These are phyloP conservation scores for Dictyostelium brefeldianum DNA, from an alignment of 78 protist genomes.

Conservation along the genomic window DNA sequence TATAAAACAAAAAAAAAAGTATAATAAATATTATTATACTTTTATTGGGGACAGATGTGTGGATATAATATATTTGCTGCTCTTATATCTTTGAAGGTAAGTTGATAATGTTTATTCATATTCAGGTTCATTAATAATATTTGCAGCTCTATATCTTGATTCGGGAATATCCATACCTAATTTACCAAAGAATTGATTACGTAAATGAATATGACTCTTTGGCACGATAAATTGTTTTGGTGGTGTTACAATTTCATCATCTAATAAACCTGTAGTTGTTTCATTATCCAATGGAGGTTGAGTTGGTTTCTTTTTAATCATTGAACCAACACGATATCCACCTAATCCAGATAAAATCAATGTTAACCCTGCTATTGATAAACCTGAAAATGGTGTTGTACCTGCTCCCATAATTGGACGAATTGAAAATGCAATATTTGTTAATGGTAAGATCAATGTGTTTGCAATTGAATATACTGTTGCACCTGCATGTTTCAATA, in stretches of 20 bases:
- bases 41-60: no score
- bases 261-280: neutral
- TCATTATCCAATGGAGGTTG: slow-evolving; percentile 1
- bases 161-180: slow-evolving; percentile 42
- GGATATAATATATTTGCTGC: no score
- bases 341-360: slow-evolving; percentile 44
- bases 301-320: slow-evolving; percentile 13
- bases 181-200: slow-evolving; percentile 74
- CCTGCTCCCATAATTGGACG: slow-evolving; percentile 4
- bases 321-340: slow-evolving; percentile 62
- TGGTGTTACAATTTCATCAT: slow-evolving; percentile 12
- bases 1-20: no score
- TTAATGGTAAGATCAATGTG: slow-evolving; percentile 62
- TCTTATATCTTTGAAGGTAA: no score
- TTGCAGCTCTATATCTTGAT: neutral
- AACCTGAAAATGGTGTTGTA: slow-evolving; percentile 28
- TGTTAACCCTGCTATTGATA: slow-evolving; percentile 37
- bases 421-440: slow-evolving; percentile 42
- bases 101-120: no score
- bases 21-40: no score
- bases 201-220: slow-evolving; percentile 26
- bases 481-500: slow-evolving; percentile 71
- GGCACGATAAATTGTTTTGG: slow-evolving; percentile 10
- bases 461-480: slow-evolving; percentile 72
- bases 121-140: neutral